Base-by-base conservation (phyloP, 139 green algal genomes). In the Micractinium sp. region DNA sequence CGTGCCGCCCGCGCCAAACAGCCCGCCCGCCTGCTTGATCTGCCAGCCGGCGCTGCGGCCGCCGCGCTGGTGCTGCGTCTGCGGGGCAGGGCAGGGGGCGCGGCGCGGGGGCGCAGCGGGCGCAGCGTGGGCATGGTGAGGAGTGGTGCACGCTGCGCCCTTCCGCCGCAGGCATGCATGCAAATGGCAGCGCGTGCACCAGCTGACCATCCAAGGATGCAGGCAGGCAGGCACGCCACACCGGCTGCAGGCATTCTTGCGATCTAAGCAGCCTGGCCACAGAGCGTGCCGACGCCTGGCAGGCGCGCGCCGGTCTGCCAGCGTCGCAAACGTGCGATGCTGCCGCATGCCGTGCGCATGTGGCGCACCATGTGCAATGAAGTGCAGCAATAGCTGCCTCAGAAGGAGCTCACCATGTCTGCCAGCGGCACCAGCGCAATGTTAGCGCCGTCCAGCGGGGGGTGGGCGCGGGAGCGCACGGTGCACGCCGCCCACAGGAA, bases 401-500 rank as follows among this genome's bases (percentile, higher is more conserved):
- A 35, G 81, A 82, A 9, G 29, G 53, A 9, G 1, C 93, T 53
- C 82, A 97, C 95, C 91, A 95, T 71, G 89, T 98, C 96, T 36
- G 93, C 95, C 22, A 98, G 38, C 0, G 97, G 97, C 67, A 97
- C 96, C 53, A 99, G 93, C 4, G 95, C 95, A 9, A 97, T 84
- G 47, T 92, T 83, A 0, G 90, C 91, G 25, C 91, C 94, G 23
- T 96, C 94, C 63, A 99, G 90, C 0, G 97, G 96, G 12, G 95
- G 35, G 85, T 97, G 95, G 16, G 91, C 67, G 19, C 95, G 91
- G 13, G 91, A 86, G 33, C 97, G 91, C 76, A 99, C 95, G 16
- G 90, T 96, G 38, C 92, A 95, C 7, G 95, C 97, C 29, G 91
- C 91, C 97, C 95, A 98, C 39, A 94, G 56, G 87, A 99, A 98